Conservation (phyloP, 768 basidiomycete species). For the Tulasnella sp. region DNA sequence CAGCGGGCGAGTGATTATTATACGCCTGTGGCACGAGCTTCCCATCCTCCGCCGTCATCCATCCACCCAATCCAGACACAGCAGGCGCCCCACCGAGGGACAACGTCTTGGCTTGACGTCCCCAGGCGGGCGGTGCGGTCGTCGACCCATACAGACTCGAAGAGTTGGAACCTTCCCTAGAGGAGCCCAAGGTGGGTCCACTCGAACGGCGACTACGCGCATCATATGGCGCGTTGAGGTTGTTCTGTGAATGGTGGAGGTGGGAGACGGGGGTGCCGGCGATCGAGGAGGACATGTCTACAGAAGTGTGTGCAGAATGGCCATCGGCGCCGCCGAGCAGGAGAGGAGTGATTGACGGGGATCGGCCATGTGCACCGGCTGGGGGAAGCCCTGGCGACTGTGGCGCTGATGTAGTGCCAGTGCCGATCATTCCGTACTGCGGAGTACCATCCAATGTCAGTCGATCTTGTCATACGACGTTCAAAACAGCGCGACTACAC, state of each 20-base stretch:
- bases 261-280: background rate
- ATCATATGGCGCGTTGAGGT: conserved; percentile 1
- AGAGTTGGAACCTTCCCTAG: background rate
- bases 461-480: background rate
- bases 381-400: background rate
- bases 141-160: background rate
- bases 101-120: too few species aligned
- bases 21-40: too few species aligned
- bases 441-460: background rate
- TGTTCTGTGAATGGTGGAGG: background rate
- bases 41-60: too few species aligned
- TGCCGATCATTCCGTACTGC: background rate
- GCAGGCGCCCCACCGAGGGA: too few species aligned
- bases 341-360: conserved; percentile 1
- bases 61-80: too few species aligned
- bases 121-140: too few species aligned
- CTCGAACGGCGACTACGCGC: background rate
- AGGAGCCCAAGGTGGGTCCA: background rate
- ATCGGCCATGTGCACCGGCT: background rate
- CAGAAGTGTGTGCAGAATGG: background rate
- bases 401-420: background rate
- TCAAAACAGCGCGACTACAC: background rate
- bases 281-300: background rate
- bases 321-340: background rate
- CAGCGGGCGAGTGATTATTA: too few species aligned